phyloP scores from a whole-genome alignment of 306 rosid genomes.

The Trifolium fragiferum region DNA sequence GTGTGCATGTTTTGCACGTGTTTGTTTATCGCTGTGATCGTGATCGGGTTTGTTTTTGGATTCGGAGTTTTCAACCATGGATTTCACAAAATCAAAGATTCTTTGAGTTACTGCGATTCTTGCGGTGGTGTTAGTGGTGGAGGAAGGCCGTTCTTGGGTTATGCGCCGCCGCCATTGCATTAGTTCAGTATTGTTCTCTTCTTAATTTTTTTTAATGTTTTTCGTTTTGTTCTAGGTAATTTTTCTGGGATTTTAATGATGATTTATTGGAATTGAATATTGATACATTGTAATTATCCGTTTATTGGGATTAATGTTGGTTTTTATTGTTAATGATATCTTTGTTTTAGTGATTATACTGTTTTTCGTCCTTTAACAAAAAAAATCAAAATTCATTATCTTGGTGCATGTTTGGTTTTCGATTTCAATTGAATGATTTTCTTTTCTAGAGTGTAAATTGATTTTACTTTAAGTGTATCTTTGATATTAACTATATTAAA shows the following conservation, averaged over 20 bases:
- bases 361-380: too few relatives aligned
- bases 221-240: neutral
- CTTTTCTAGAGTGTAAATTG: too few relatives aligned
- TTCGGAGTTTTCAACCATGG: conserved; percentile 85
- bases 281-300: conserved; percentile 22
- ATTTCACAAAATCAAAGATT: conserved; percentile 67
- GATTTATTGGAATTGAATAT: neutral
- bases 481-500: too few relatives aligned
- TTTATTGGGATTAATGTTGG: conserved; percentile 27
- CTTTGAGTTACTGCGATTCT: conserved; percentile 55
- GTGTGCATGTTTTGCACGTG: conserved; percentile 80
- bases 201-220: neutral
- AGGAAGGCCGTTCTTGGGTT: conserved; percentile 57
- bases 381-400: too few relatives aligned
- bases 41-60: conserved; percentile 67
- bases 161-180: conserved; percentile 50
- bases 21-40: conserved; percentile 55
- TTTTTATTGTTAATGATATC: conserved; percentile 1
- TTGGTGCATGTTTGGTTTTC: too few relatives aligned
- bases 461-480: too few relatives aligned
- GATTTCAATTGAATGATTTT: too few relatives aligned
- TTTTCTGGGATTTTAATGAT: conserved; percentile 35
- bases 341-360: neutral
- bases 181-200: conserved; percentile 21
- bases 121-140: conserved; percentile 39